These are phyloP conservation scores for Populus deltoides DNA, from an alignment of 345 rosid genomes.

Conservation along the genomic window DNA sequence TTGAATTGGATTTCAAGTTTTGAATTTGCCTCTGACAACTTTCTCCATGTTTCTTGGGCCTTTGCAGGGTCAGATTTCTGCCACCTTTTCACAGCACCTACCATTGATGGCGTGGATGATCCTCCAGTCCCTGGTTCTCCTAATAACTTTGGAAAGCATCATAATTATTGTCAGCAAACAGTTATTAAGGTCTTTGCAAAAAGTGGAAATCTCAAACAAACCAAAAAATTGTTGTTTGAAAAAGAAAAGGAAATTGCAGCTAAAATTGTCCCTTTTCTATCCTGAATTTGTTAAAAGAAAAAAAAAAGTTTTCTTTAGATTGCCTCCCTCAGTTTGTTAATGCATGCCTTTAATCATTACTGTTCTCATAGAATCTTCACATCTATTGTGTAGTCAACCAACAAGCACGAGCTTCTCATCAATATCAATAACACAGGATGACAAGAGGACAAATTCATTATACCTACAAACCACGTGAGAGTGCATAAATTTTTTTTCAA, in stretches of 20 bases:
- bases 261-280: background rate
- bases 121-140: constrained; percentile 99
- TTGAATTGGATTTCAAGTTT: constrained; percentile 66
- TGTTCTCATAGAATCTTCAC: background rate
- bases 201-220: constrained; percentile 1
- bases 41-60: constrained; percentile 73
- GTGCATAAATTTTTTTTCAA: background rate
- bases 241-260: background rate
- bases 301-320: background rate
- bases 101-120: constrained; percentile 97
- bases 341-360: background rate
- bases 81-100: constrained; percentile 97
- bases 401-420: background rate
- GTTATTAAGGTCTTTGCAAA: background rate
- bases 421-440: constrained; percentile 4
- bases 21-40: constrained; percentile 71
- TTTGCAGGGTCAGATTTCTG: constrained; percentile 78
- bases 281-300: background rate
- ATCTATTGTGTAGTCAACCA: background rate
- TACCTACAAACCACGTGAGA: background rate
- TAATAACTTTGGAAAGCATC: constrained; percentile 50
- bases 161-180: constrained; percentile 13
- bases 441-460: background rate
- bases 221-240: background rate
- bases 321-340: background rate